A percentile compares a stretch with the other conserved stretches of the same genome.
Evolutionary conservation across 371 early-diverging fungal species (phyloP).

Genomic region (Batrachochytrium dendrobatidis): DNA sequence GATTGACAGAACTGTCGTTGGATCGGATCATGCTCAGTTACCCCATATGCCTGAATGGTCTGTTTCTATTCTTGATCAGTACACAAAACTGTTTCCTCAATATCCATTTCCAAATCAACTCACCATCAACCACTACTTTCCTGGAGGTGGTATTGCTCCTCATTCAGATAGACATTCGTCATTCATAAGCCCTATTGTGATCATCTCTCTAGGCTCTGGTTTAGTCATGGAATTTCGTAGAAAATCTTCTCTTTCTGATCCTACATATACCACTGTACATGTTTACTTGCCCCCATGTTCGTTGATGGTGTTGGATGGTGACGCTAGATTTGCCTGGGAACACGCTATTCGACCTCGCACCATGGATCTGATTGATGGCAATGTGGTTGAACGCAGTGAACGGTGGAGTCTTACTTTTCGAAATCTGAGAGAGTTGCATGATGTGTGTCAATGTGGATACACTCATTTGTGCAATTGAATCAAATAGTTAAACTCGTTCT

Average conservation of each 20-base stretch:
- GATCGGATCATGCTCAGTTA: slow-evolving; percentile 6
- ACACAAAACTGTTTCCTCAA: slow-evolving; percentile 13
- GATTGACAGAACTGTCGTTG: slow-evolving; percentile 15
- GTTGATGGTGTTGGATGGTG: slow-evolving; percentile 36
- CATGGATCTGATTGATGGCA: slow-evolving; percentile 38
- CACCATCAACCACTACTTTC: slow-evolving; percentile 45
- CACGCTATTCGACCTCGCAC: slow-evolving; percentile 44
- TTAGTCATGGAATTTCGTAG: slow-evolving; percentile 42
- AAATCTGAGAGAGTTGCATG: background rate
- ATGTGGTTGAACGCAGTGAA: slow-evolving; percentile 23
- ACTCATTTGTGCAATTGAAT: slow-evolving; percentile 2
- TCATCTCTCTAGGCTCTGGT: slow-evolving; percentile 30
- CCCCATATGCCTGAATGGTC: slow-evolving; percentile 30
- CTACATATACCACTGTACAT: slow-evolving; percentile 1
- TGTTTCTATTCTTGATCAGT: slow-evolving; percentile 20
- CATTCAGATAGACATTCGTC: slow-evolving; percentile 46
- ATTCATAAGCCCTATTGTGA: slow-evolving; percentile 32
- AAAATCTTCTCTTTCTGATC: slow-evolving; percentile 10
- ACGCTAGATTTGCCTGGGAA: slow-evolving; percentile 41
- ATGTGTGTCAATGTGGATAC: background rate
- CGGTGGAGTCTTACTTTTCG: slow-evolving; percentile 32
- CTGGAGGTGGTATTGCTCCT: slow-evolving; percentile 47
- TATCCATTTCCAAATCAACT: slow-evolving; percentile 36
- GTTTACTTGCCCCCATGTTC: slow-evolving; percentile 39
- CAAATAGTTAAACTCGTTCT: background rate